Evolutionary conservation across 139 green algal genomes (phyloP), one percentile per base, ranked within the genome.

Genomic region (Edaphochlamys debaryana): DNA sequence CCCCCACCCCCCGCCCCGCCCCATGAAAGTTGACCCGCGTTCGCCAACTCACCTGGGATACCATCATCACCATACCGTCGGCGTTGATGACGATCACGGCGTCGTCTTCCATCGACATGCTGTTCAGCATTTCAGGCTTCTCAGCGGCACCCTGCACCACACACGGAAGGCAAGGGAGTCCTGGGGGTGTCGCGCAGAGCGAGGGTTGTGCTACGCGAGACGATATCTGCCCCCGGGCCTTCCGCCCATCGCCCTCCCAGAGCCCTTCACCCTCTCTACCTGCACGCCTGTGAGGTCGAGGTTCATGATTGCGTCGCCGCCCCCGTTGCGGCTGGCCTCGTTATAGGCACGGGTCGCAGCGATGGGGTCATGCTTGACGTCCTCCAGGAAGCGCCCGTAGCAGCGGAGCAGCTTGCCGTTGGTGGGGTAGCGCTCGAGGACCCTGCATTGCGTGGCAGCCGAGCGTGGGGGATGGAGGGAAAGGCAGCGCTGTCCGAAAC

Each of bases 341-440:
- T 34, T 75, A 64, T 83, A 83, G 3, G 45, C 64, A 23, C 78
- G 45, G 22, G 67, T 45, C 13, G 85, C 85, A 0, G 67, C 79
- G 30, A 32, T 4, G 0, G 82, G 63, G 67, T 87, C 85, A 58
- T 86, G 84, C 34, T 67, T 60, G 8, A 88, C 82, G 23, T 90
- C 86, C 69, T 90, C 86, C 66, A 86, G 79, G 76, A 90, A 90
- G 38, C 78, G 79, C 77, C 81, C 86, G 64, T 90, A 90, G 58
- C 66, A 82, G 50, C 63, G 73, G 4, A 81, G 83, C 41, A 90
- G 75, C 75, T 87, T 87, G 80, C 67, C 67, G 69, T 82, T 87
- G 67, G 63, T 86, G 68, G 86, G 86, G 69, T 90, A 90, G 70
- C 81, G 86, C 76, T 90, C 86, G 60, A 90, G 67, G 25, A 90